Percentiles rank a stretch among this genome's conserved stretches.
Conservation (phyloP, 257 asterid species). For the Prunella vulgaris region DNA sequence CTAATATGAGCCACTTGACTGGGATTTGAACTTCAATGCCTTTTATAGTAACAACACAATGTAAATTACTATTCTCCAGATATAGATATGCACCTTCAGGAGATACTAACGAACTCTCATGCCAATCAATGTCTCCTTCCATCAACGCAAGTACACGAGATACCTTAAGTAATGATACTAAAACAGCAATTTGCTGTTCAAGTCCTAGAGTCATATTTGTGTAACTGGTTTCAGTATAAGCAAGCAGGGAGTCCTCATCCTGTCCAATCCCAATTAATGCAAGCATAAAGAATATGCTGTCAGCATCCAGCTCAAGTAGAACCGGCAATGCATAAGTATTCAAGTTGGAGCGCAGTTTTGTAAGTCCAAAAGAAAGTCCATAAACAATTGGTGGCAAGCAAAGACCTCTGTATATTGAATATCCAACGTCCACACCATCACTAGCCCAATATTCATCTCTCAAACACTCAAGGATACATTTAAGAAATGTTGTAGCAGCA, state of each 20-base stretch:
- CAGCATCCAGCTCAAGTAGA: constrained; percentile 77
- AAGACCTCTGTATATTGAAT: constrained; percentile 56
- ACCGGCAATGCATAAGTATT: constrained; percentile 86
- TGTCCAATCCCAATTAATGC: constrained; percentile 58
- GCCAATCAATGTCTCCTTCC: constrained; percentile 96
- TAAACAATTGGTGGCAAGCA: constrained; percentile 71
- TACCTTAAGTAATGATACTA: constrained; percentile 85
- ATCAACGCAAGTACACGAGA: constrained; percentile 78
- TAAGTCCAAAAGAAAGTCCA: constrained; percentile 75
- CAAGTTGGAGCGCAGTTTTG: constrained; percentile 82
- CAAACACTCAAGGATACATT: constrained; percentile 83
- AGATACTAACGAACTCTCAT: constrained; percentile 29
- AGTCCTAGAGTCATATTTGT: constrained; percentile 39
- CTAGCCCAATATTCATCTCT: constrained; percentile 89
- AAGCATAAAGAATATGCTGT: constrained; percentile 79
- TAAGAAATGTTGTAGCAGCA: constrained; percentile 83
- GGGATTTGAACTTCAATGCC: constrained; percentile 65
- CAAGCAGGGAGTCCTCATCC: constrained; percentile 40
- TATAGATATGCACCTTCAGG: constrained; percentile 36
- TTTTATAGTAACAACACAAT: constrained; percentile 55
- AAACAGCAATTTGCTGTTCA: constrained; percentile 72
- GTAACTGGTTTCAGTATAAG: constrained; percentile 35
- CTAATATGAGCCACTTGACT: constrained; percentile 69
- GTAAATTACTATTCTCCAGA: constrained; percentile 32
- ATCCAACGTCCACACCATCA: constrained; percentile 74